These are phyloP conservation scores for Nicotiana tomentosiformis DNA, from an alignment of 257 asterid species.

Conservation along the genomic window DNA sequence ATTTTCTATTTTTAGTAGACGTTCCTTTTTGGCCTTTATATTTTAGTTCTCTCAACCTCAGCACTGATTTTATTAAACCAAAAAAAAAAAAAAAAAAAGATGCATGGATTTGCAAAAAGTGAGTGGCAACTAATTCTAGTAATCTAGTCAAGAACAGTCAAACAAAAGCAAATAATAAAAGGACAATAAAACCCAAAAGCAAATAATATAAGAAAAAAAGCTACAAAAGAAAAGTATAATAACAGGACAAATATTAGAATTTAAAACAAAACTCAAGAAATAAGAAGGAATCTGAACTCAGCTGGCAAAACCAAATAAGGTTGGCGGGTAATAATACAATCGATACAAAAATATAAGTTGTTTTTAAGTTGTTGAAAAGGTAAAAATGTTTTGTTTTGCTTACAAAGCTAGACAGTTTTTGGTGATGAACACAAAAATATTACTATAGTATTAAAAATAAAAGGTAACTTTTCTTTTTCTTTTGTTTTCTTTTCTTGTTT, in stretches of 20 bases:
- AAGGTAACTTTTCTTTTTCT: not conserved
- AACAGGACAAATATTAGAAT: not conserved
- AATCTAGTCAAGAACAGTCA: not conserved
- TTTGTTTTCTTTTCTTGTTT: constrained; percentile 13
- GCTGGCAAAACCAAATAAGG: constrained; percentile 12
- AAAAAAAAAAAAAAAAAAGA: not conserved
- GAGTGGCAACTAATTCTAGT: not conserved
- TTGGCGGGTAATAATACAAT: constrained; percentile 15
- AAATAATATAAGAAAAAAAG: not conserved
- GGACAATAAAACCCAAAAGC: not conserved
- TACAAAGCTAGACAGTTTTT: not conserved
- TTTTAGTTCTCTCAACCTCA: too few relatives aligned
- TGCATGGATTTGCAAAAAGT: not conserved
- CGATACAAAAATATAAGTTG: not conserved
- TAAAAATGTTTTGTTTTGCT: not conserved
- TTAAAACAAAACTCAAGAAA: not conserved
- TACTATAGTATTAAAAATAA: not conserved
- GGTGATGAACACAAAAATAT: not conserved
- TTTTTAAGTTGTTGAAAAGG: constrained; percentile 2
- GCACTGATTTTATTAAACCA: not conserved
- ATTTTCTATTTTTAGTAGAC: too few relatives aligned
- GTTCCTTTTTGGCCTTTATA: not conserved
- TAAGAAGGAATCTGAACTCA: constrained; percentile 8
- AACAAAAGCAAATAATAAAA: not conserved
- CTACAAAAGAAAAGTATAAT: not conserved